A percentile compares a stretch with the other conserved stretches of the same genome.
Conservation (phyloP, 2,329 filamentous ascomycete genomes). For the Nakataea oryzae region DNA sequence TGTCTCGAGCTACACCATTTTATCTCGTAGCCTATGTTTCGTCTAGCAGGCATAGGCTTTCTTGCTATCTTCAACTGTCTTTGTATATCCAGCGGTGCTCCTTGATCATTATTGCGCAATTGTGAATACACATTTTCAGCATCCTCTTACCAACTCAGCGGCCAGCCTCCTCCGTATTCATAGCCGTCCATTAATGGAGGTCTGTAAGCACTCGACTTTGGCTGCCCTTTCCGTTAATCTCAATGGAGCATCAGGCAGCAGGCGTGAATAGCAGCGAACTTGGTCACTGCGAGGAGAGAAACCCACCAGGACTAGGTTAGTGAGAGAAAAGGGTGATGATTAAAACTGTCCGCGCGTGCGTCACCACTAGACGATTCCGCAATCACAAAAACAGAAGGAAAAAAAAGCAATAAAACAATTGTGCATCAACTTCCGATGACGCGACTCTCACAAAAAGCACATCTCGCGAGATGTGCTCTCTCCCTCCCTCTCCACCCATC, state of each 20-base stretch:
- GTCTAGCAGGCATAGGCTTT: background rate
- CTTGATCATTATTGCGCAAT: slow-evolving; percentile 8
- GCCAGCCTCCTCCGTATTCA: background rate
- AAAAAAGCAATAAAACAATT: slow-evolving; percentile 4
- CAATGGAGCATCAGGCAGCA: no score
- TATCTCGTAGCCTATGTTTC: background rate
- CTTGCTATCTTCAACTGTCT: slow-evolving; percentile 4
- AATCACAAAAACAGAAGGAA: background rate
- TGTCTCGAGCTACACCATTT: background rate
- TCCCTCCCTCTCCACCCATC: background rate
- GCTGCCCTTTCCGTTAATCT: no score
- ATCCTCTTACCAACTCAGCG: background rate
- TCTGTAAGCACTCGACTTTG: background rate
- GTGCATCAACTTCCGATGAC: background rate
- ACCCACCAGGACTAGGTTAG: slow-evolving; percentile 4
- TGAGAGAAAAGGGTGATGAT: slow-evolving; percentile 4
- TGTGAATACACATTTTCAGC: background rate
- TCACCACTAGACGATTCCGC: background rate
- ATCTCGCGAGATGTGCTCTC: background rate
- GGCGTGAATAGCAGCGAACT: background rate
- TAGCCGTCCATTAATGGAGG: no score
- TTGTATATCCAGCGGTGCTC: background rate
- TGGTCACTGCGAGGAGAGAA: background rate
- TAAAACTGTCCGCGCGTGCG: background rate
- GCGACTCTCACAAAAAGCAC: background rate